Evolutionary conservation across 352 stramenopile species (phyloP).

Genomic region (Globisporangium megalacanthum): DNA sequence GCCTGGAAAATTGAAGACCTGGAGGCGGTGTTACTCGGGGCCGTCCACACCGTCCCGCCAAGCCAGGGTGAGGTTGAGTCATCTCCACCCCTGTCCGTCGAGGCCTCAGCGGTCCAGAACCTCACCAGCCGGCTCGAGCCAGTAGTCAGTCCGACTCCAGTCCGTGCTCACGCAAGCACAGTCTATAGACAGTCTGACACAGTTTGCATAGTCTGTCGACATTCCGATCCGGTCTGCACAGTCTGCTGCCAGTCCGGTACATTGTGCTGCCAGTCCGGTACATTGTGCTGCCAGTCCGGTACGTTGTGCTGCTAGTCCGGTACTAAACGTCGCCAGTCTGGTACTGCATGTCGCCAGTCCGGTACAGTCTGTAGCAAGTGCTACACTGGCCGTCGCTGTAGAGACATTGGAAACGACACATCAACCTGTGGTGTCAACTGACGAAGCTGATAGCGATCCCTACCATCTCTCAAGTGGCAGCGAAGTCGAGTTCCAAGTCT

Average conservation of each 20-base stretch:
- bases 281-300: neutral
- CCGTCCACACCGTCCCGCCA: no score
- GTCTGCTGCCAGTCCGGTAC: neutral
- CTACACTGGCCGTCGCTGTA: no score
- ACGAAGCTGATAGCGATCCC: neutral
- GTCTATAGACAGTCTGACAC: no score
- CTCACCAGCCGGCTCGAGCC: neutral
- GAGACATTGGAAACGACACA: no score
- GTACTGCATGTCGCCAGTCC: neutral
- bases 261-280: neutral
- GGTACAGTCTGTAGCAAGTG: neutral
- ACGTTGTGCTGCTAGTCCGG: neutral
- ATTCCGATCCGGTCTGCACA: neutral
- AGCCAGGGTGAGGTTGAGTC: neutral
- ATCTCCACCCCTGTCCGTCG: neutral
- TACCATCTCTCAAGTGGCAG: neutral
- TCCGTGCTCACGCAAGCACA: no score
- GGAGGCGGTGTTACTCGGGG: neutral
- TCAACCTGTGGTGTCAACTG: no score
- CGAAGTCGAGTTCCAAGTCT: neutral
- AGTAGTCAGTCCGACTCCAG: neutral
- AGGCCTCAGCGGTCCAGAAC: neutral
- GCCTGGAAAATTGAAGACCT: neutral
- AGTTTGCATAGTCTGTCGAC: no score
- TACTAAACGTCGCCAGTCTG: neutral